Conservation (phyloP, 345 rosid species). For the Carallia pectinifolia region DNA sequence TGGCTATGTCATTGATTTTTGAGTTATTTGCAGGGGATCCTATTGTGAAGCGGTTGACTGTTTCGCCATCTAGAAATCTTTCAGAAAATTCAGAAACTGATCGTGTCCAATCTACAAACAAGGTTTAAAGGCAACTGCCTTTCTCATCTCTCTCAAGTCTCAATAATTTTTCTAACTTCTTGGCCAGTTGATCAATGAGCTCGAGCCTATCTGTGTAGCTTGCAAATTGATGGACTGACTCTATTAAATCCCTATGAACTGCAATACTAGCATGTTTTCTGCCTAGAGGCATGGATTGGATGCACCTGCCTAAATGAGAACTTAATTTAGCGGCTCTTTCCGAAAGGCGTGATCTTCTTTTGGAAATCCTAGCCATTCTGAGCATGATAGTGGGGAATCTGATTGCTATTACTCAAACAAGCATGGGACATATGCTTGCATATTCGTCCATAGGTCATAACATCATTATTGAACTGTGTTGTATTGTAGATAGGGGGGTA, state of each 20-base stretch:
- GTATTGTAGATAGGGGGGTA: no score
- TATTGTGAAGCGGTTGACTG: constrained; percentile 51
- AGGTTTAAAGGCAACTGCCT: constrained; percentile 37
- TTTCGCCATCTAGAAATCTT: constrained; percentile 41
- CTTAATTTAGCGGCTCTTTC: neutral
- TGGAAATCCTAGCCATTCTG: neutral
- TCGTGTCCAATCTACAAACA: constrained; percentile 30
- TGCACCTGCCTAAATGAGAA: neutral
- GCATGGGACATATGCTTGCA: neutral
- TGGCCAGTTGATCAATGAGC: constrained; percentile 6
- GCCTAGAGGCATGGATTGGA: neutral
- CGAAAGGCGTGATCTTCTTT: neutral
- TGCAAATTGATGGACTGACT: neutral
- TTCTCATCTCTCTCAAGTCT: neutral
- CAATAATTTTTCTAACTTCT: neutral
- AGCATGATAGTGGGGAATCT: neutral
- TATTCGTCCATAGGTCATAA: no score
- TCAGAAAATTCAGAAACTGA: constrained; percentile 39
- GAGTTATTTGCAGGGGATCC: constrained; percentile 60
- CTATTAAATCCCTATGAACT: neutral
- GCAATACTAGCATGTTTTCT: neutral
- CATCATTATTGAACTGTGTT: no score
- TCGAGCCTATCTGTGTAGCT: neutral
- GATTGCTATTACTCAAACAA: neutral
- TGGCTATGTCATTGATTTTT: constrained; percentile 8